Evolutionary conservation across 2,329 filamentous ascomycete species (phyloP).

Genomic region (Fusarium heterosporum): DNA sequence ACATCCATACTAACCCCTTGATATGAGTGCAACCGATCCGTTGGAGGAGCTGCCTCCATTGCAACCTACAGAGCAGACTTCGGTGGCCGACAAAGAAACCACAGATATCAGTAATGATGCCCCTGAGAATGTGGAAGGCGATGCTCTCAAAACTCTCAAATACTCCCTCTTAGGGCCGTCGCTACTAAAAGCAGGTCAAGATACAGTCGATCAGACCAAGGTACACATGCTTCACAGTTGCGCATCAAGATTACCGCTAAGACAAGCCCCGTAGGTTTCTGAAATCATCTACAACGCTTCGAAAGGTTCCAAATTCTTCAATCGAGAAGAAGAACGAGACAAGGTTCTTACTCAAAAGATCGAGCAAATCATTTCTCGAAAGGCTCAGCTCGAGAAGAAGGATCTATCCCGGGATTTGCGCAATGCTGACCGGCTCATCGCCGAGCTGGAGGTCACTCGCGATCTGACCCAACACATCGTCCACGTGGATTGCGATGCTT

Average conservation of each 20-base stretch:
- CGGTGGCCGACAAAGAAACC: conserved; percentile 6
- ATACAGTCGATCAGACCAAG: conserved; percentile 91
- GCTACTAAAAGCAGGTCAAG: conserved; percentile 92
- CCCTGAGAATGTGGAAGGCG: conserved; percentile 14
- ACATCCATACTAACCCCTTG: conserved; percentile 17
- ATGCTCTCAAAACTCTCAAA: conserved; percentile 72
- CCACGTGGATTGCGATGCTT: conserved; percentile 97
- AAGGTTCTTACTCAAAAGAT: conserved; percentile 88
- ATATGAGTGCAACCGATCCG: conserved; percentile 35
- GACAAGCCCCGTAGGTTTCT: conserved; percentile 71
- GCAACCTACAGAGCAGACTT: conserved; percentile 9
- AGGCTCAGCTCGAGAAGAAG: conserved; percentile 77
- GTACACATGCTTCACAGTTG: conserved; percentile 52
- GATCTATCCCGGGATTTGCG: conserved; percentile 80
- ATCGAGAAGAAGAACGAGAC: conserved; percentile 86
- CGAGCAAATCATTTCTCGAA: conserved; percentile 79
- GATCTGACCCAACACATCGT: conserved; percentile 88
- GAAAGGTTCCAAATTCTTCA: conserved; percentile 96
- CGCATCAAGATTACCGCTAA: not conserved
- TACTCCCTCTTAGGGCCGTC: conserved; percentile 92
- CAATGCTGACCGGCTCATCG: conserved; percentile 82
- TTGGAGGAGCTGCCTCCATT: conserved; percentile 30
- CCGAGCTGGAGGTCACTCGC: conserved; percentile 79
- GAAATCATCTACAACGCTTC: conserved; percentile 98
- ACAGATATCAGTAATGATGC: conserved; percentile 12